phyloP scores from a whole-genome alignment of 768 basidiomycete genomes.

The Lactarius hengduanensis region DNA sequence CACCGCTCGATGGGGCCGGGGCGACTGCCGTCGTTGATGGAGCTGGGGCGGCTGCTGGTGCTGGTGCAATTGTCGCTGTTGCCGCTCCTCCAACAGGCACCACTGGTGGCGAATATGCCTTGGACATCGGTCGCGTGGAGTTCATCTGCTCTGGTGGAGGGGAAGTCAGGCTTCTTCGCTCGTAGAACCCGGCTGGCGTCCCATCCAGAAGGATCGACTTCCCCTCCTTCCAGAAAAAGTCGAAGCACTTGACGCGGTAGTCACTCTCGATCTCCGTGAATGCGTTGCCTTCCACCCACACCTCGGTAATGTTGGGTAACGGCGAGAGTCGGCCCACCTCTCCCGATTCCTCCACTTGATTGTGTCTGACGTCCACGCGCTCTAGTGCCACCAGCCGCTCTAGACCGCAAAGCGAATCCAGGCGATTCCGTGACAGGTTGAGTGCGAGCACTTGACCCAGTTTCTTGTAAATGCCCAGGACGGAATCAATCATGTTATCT shows the following conservation, averaged over 20 bases:
- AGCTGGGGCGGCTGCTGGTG: neutral
- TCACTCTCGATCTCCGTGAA: constrained; percentile 66
- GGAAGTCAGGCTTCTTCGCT: constrained; percentile 56
- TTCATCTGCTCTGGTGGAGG: constrained; percentile 52
- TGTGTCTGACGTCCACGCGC: constrained; percentile 78
- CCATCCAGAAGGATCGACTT: constrained; percentile 78
- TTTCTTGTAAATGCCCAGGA: constrained; percentile 80
- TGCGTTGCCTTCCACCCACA: constrained; percentile 87
- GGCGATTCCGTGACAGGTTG: constrained; percentile 82
- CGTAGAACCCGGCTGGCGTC: constrained; percentile 63
- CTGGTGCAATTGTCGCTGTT: neutral
- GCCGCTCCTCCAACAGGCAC: constrained; percentile 51
- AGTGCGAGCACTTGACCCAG: constrained; percentile 75
- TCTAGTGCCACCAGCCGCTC: constrained; percentile 86
- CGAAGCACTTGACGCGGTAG: constrained; percentile 78
- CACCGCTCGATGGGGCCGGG: constrained; percentile 17
- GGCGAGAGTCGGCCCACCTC: constrained; percentile 82
- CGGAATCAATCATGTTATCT: constrained; percentile 97
- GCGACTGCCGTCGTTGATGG: neutral
- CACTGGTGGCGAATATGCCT: constrained; percentile 57
- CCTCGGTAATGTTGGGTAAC: constrained; percentile 73
- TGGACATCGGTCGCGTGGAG: constrained; percentile 47
- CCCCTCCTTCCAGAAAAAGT: constrained; percentile 83
- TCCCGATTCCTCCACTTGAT: constrained; percentile 75
- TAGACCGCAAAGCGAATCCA: constrained; percentile 93